A percentile compares a stretch with the other conserved stretches of the same genome.
phyloP scores from a whole-genome alignment of 164 flowering plant genomes.

The Chloranthus sessilifolius region DNA sequence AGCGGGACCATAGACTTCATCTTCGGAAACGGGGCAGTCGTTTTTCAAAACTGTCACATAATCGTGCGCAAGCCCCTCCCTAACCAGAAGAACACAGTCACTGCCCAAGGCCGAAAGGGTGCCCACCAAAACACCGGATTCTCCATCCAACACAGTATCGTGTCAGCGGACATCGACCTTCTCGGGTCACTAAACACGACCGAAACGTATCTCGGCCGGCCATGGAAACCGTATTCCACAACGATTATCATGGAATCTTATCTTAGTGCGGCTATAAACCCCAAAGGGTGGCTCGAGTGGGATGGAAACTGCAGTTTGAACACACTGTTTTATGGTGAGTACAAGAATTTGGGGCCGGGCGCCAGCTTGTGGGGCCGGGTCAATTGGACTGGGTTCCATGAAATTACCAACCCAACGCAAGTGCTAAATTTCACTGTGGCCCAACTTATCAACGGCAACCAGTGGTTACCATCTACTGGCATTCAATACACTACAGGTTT shows the following conservation, averaged over 20 bases:
- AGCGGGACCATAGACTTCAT: constrained; percentile 88
- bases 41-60: constrained; percentile 71
- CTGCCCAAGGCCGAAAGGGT: constrained; percentile 81
- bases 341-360: constrained; percentile 68
- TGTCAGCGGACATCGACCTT: constrained; percentile 55
- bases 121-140: constrained; percentile 65
- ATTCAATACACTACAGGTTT: constrained; percentile 59
- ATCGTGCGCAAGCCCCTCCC: constrained; percentile 55
- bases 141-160: constrained; percentile 69
- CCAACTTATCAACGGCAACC: constrained; percentile 59
- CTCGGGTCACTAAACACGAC: constrained; percentile 26
- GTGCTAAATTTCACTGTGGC: constrained; percentile 60
- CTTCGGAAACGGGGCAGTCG: constrained; percentile 66
- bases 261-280: constrained; percentile 41
- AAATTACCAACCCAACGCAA: constrained; percentile 26
- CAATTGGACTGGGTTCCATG: constrained; percentile 72
- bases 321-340: constrained; percentile 68
- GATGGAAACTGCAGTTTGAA: constrained; percentile 45
- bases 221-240: constrained; percentile 75
- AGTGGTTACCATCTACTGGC: constrained; percentile 84
- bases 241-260: constrained; percentile 65
- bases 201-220: constrained; percentile 71
- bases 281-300: constrained; percentile 88
- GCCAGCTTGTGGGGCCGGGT: constrained; percentile 50
- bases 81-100: constrained; percentile 73